Evolutionary conservation across 2,329 filamentous ascomycete genomes (phyloP).

Genomic region (Biscogniauxia marginata): DNA sequence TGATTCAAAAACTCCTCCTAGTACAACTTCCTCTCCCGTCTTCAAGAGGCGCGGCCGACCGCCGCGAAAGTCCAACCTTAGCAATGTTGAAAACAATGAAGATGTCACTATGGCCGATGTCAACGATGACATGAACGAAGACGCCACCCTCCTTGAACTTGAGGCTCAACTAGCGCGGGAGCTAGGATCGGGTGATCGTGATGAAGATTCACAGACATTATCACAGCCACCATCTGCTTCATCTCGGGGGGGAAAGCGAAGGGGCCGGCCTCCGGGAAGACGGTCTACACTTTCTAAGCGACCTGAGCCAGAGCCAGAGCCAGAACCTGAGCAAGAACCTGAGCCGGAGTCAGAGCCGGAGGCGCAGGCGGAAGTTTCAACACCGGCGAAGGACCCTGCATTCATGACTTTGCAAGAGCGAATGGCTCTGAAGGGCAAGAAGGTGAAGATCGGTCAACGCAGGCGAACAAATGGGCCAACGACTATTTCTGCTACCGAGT

Average conservation of each 20-base stretch:
- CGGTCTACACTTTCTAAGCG: slow-evolving; percentile 5
- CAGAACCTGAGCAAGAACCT: not conserved
- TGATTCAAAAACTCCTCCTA: slow-evolving; percentile 9
- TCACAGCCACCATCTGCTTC: slow-evolving; percentile 1
- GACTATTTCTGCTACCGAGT: slow-evolving; percentile 7
- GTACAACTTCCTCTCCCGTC: slow-evolving; percentile 2
- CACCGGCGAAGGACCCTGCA: slow-evolving; percentile 25
- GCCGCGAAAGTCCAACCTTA: slow-evolving; percentile 30
- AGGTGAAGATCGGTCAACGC: slow-evolving; percentile 47
- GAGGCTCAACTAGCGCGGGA: slow-evolving; percentile 36
- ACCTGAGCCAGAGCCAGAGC: slow-evolving; percentile 1
- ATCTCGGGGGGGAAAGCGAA: slow-evolving; percentile 20
- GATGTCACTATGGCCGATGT: slow-evolving; percentile 30
- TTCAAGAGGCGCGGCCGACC: slow-evolving; percentile 31
- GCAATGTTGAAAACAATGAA: slow-evolving; percentile 16
- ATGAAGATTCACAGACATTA: slow-evolving; percentile 8
- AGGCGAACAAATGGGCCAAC: slow-evolving; percentile 6
- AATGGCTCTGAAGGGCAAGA: slow-evolving; percentile 54
- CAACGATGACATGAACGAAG: slow-evolving; percentile 17
- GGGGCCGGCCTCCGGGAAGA: slow-evolving; percentile 36
- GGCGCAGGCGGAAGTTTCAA: slow-evolving; percentile 9
- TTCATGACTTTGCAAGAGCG: slow-evolving; percentile 58
- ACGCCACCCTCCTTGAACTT: slow-evolving; percentile 31
- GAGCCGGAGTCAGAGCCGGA: slow-evolving; percentile 8
- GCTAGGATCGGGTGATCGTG: slow-evolving; percentile 20